Evolutionary conservation across 2,329 filamentous ascomycete genomes (phyloP), one percentile per base, ranked within the genome.

Genomic region (Orbilia blumenaviensis): DNA sequence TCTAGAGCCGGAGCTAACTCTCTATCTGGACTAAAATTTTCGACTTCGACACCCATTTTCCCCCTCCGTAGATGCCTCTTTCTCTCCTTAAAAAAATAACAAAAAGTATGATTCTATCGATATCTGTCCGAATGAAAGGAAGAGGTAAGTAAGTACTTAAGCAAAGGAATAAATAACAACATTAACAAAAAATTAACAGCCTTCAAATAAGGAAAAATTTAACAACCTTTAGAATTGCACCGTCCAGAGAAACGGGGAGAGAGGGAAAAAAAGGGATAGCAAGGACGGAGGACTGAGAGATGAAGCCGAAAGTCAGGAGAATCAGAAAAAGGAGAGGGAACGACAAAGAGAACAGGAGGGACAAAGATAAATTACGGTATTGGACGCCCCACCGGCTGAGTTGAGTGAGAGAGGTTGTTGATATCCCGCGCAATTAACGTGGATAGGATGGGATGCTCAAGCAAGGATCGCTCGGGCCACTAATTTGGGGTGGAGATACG

Each of bases 401-500:
- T 36, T 21, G 12, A 18, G 48, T 25, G 32, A 23, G 52, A 69
- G 52, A 60, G 50, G 62, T 52, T 66, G 23, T 44, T 62, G 38
- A 38, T 56, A 25, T 29, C 54, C 64, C 41, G 64, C 41, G 41
- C 36, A 42, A 67, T 67, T 44, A 67, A 67, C 52, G 52, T 52
- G 25, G 48, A 23, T 23, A 1, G 18, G 2, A 46, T 44, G n/a
- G 16, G 41, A 44, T 46, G 18, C 23, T 21, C 38, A 42, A 48
- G 62, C 66, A 60, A 63, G 64, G 38, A 48, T 72, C 50, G 67
- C 67, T 72, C 67, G 67, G 67, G 54, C 67, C 67, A 46, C 46
- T 48, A 72, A 71, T 71, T 71, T 71, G 56, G 63, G 23, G 8
- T 58, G 16, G 29, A 62, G 41, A 56, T 50, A 63, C 62, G 62